Percentiles rank a stretch among this genome's conserved stretches.
phyloP scores from a whole-genome alignment of 176 grass and related monocot species.

The Avena insularis region DNA sequence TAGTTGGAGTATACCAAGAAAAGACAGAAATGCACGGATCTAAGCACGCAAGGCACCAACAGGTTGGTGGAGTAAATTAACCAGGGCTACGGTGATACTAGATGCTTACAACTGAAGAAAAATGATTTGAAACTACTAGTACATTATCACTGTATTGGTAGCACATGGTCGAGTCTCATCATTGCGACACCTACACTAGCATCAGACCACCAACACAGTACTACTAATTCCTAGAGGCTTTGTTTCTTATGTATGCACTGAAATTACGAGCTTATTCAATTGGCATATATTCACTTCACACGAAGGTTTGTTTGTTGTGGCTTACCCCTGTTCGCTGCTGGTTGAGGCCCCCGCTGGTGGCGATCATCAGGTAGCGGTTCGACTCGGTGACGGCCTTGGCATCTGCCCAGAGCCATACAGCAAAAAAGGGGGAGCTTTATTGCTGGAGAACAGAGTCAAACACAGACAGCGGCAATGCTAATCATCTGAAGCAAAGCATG shows the following conservation, averaged over 20 bases:
- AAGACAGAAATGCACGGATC: slow-evolving; percentile 43
- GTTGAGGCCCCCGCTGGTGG: slow-evolving; percentile 93
- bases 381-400: slow-evolving; percentile 54
- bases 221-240: not conserved
- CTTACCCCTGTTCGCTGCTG: slow-evolving; percentile 99
- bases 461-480: slow-evolving; percentile 15
- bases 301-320: not conserved
- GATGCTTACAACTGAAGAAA: slow-evolving; percentile 50
- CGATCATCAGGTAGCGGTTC: slow-evolving; percentile 90
- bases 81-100: slow-evolving; percentile 33
- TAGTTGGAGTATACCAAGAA: slow-evolving; percentile 49
- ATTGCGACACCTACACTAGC: slow-evolving; percentile 11
- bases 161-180: slow-evolving; percentile 27
- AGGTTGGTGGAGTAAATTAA: slow-evolving; percentile 51
- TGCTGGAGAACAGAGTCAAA: not conserved
- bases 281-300: not conserved
- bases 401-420: slow-evolving; percentile 46
- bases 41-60: slow-evolving; percentile 21
- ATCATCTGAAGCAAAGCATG: slow-evolving; percentile 15
- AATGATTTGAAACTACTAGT: not conserved
- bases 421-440: slow-evolving; percentile 32
- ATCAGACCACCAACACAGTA: not conserved
- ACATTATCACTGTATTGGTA: not conserved
- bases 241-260: not conserved
- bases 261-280: not conserved